These are phyloP conservation scores for Astrothelium macrocarpum DNA, from an alignment of 495 filamentous ascomycete species.

Conservation along the genomic window DNA sequence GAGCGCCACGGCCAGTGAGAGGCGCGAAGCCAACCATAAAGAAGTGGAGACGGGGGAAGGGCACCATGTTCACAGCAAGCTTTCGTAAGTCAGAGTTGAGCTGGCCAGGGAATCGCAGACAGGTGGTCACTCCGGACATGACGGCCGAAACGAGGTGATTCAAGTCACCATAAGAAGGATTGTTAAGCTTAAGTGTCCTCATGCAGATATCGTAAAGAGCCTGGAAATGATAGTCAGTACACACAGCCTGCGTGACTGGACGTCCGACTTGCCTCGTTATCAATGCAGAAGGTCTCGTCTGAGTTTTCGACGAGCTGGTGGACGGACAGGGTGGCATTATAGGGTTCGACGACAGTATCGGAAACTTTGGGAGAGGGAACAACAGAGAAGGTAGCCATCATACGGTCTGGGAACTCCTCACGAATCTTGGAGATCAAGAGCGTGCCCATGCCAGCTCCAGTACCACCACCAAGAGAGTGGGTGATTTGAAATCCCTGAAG, in stretches of 20 bases:
- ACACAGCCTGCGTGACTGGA: neutral
- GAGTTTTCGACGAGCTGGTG: conserved; percentile 99
- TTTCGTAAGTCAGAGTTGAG: conserved; percentile 99
- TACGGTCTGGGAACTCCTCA: conserved; percentile 99
- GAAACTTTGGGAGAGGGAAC: conserved; percentile 99
- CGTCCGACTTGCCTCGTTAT: conserved; percentile 69
- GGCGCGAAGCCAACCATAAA: conserved; percentile 99
- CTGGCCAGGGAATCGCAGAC: conserved; percentile 97
- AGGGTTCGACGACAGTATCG: conserved; percentile 98
- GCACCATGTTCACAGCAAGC: conserved; percentile 99
- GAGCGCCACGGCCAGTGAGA: conserved; percentile 87
- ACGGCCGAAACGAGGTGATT: conserved; percentile 99
- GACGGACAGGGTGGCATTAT: conserved; percentile 98
- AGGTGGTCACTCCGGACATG: conserved; percentile 99
- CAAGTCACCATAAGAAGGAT: conserved; percentile 97
- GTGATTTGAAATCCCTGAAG: conserved; percentile 99
- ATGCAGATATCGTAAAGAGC: conserved; percentile 99
- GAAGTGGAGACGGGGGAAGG: conserved; percentile 99
- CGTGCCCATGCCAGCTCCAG: conserved; percentile 99
- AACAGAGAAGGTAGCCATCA: conserved; percentile 99
- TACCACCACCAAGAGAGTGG: conserved; percentile 99
- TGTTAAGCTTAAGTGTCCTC: conserved; percentile 95
- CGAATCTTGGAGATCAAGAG: conserved; percentile 99
- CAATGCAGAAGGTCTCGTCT: conserved; percentile 99
- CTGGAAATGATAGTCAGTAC: conserved; percentile 32